Conservation (phyloP, 192 early-diverging fungal species). For the Umbelopsis isabellina region DNA sequence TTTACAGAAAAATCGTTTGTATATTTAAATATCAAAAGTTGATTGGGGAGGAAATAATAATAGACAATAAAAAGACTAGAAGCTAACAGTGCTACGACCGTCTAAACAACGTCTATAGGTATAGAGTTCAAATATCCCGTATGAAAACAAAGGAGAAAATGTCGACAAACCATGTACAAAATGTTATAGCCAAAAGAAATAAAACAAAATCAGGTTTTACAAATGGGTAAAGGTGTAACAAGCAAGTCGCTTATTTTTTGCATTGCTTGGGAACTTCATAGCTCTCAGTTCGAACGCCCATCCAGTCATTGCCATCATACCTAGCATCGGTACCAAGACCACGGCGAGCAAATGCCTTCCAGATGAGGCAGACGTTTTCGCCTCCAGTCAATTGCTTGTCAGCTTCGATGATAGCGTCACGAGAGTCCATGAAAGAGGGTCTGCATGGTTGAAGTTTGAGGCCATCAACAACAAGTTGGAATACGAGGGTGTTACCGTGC, state of each 20-base stretch:
- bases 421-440: slow-evolving; percentile 72
- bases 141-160: background rate
- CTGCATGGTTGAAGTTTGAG: slow-evolving; percentile 80
- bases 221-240: background rate
- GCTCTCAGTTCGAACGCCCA: slow-evolving; percentile 38
- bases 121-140: background rate
- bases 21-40: too few relatives aligned
- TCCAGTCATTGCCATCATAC: slow-evolving; percentile 41
- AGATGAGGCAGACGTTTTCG: slow-evolving; percentile 72
- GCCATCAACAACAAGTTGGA: slow-evolving; percentile 76
- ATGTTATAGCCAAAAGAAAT: background rate
- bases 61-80: slow-evolving; percentile 13
- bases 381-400: slow-evolving; percentile 66
- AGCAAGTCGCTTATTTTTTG: background rate
- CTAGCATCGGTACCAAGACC: slow-evolving; percentile 81
- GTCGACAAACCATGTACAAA: slow-evolving; percentile 23
- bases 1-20: too few relatives aligned
- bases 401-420: slow-evolving; percentile 74
- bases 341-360: slow-evolving; percentile 85
- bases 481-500: slow-evolving; percentile 69
- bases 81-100: background rate
- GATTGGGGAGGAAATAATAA: background rate
- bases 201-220: background rate
- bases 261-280: slow-evolving; percentile 30
- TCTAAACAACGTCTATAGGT: background rate